Evolutionary conservation across 257 asterid genomes (phyloP).

Genomic region (Solanum clarkiae): DNA sequence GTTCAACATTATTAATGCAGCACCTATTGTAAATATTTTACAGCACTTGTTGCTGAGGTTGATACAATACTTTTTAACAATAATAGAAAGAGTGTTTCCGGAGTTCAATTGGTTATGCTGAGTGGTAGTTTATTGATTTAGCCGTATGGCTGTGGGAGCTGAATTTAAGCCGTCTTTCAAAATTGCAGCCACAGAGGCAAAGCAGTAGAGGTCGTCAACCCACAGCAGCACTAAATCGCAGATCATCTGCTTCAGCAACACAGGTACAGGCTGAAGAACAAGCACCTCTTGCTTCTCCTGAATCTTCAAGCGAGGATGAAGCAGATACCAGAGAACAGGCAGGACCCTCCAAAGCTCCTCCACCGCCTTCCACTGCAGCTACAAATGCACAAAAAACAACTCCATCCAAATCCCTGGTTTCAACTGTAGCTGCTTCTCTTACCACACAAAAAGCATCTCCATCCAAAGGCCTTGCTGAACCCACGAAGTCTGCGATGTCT

Average conservation of each 20-base stretch:
- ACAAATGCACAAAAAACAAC: constrained; percentile 37
- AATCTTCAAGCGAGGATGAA: constrained; percentile 35
- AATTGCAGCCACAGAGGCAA: constrained; percentile 19
- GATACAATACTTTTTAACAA: background rate
- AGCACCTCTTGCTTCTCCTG: constrained; percentile 21
- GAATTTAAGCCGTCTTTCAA: background rate
- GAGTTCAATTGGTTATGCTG: background rate
- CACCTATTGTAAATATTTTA: background rate
- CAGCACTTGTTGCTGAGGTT: background rate
- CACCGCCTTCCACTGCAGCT: constrained; percentile 13
- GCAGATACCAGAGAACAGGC: constrained; percentile 33
- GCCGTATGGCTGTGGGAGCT: background rate
- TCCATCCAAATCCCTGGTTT: constrained; percentile 16
- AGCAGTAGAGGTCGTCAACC: constrained; percentile 23
- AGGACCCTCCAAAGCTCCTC: constrained; percentile 24
- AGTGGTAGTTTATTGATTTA: background rate
- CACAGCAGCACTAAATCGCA: constrained; percentile 17
- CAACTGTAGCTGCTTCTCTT: constrained; percentile 17
- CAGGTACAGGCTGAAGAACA: constrained; percentile 11
- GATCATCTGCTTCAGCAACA: constrained; percentile 16
- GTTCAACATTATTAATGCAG: background rate
- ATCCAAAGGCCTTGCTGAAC: constrained; percentile 14
- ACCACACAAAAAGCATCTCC: constrained; percentile 44
- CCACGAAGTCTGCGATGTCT: constrained; percentile 8
- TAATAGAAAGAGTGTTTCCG: background rate